Evolutionary conservation across 2,329 filamentous ascomycete genomes (phyloP), one percentile per base, ranked within the genome.

Genomic region (Fusarium nodosum): DNA sequence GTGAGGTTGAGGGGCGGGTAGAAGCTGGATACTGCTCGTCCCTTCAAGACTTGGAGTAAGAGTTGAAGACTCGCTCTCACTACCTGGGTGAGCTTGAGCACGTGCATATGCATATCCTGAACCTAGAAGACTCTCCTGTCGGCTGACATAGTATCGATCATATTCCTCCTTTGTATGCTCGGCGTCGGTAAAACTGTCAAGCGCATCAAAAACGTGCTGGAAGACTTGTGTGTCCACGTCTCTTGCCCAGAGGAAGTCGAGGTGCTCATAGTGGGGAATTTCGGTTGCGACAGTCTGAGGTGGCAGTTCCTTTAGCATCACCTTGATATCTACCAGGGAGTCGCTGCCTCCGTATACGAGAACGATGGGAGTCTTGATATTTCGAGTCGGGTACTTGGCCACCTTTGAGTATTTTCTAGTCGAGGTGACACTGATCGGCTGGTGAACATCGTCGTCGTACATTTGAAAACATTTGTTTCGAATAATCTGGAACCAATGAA

Each of bases 401-500:
- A 97, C 94, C 78, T 97, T 97, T 78, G 97, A 97, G 81, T 97
- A 97, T 74, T 95, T 94, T 75, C 88, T 90, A 56, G 87, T 87
- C 7, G 89, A 89, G 24, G 87, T 88, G 38, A 94, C 83, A 56
- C 89, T 88, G 63, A 97, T 83, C 0, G 91, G 91, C 30, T 91
- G 90, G 60, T 94, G 92, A 1, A 96, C 87, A 74, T 98, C 95
- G 77, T 99, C 96, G 77, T 99, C 96, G 79, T 94, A 98, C 93
- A 99, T 97, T 79, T 99, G 96, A 79, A 99, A 98, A 28, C 90
- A 94, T 74, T 93, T 93, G 75, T 95, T 97, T 69, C 96, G 91
- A 74, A 99, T 99, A 77, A 99, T 97, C 78, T 99, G 96, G 79
- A 99, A 99, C 96, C 96, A 99, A 78, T 99, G 96, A 0, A 99